Base-by-base conservation (phyloP, 768 basidiomycete genomes). In the Amanita muscaria region DNA sequence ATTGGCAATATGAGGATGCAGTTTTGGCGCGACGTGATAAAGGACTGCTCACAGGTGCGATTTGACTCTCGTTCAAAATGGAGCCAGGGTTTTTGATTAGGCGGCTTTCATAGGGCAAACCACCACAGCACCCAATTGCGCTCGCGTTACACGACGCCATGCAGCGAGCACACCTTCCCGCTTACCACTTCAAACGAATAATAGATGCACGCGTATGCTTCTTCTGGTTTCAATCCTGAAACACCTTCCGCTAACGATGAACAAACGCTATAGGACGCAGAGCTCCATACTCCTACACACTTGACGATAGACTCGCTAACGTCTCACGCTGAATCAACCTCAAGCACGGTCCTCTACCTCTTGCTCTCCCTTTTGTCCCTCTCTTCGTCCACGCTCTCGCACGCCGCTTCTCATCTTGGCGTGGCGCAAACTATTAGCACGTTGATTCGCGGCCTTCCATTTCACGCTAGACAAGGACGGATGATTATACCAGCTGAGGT, bases 1-100 rank as follows among this genome's bases (percentile, higher is more conserved):
- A 77, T 91, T 45, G 88, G 87, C n/a, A 77, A 79, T 58, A 86
- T 89, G 73, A 73, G 86, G 51, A 75, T 88, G 68, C 81, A 89
- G 58, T 91, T 90, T 59, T 92, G 88, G 88, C 75, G 78, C 53
- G 87, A 92, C 56, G 79, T 84, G 10, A 56, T 90, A 21, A 84
- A 80, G 54, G 72, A 64, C 37, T 76, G 88, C 16, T 66, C 66
- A 54, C 73, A 82, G 56, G 88, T 84, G 55, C 59, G 72, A 60
- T 25, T 22, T 14, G n/a, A 44, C 5, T 23, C 12, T 36, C 24
- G 9, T 36, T 22, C 15, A 4, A 1, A 8, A 12, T 33, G 19
- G 11, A 36, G 30, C 24, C 39, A 8, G n/a, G n/a, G 6, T 29
- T 12, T 29, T 15, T 45, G 21, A 19, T 29, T 40, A 23, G 19